A percentile compares a stretch with the other conserved stretches of the same genome.
phyloP scores from a whole-genome alignment of 225 moss, liverwort and hornwort genomes.

The Climacium dendroides region DNA sequence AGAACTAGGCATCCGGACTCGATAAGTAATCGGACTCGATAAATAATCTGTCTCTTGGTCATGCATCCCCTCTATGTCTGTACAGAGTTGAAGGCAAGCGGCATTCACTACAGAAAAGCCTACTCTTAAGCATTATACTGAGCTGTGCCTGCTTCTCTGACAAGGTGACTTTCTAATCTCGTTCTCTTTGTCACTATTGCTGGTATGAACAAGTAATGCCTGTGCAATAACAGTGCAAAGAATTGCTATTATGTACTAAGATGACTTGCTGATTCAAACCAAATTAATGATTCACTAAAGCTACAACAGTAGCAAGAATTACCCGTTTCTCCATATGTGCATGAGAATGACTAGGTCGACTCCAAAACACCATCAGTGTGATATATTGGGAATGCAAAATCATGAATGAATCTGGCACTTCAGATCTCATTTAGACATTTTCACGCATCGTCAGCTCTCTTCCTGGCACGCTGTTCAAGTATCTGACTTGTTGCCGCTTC shows the following conservation, averaged over 20 bases:
- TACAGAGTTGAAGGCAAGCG: neutral
- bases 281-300: neutral
- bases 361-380: neutral
- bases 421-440: neutral
- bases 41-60: neutral
- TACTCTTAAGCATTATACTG: neutral
- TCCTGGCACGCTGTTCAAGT: constrained; percentile 35
- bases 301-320: neutral
- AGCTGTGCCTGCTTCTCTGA: neutral
- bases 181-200: neutral
- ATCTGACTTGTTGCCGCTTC: constrained; percentile 49
- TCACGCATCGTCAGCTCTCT: neutral
- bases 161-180: neutral
- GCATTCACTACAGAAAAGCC: neutral
- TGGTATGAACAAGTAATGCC: neutral
- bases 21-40: neutral
- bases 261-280: neutral
- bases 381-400: neutral
- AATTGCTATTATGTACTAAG: neutral
- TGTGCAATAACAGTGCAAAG: neutral
- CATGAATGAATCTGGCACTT: neutral
- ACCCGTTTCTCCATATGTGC: neutral
- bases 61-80: neutral
- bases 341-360: neutral
- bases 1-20: neutral